A percentile compares a stretch with the other conserved stretches of the same genome.
phyloP scores from a whole-genome alignment of 208 protist species.

The Lotmaria passim region DNA sequence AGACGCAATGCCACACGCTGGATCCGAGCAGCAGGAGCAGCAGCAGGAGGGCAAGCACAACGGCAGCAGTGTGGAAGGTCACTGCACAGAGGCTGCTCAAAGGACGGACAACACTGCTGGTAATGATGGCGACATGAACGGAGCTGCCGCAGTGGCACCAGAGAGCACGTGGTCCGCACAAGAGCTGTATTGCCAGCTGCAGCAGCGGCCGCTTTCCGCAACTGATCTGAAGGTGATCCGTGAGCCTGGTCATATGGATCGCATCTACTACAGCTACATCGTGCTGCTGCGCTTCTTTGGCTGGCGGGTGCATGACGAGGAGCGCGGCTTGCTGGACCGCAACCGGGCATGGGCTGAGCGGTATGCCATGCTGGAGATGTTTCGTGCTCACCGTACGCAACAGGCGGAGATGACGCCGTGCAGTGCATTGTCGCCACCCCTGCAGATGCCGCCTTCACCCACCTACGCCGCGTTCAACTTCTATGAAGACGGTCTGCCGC shows the following conservation, averaged over 20 bases:
- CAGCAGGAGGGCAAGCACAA: neutral
- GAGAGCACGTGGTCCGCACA: slow-evolving; percentile 14
- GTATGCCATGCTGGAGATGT: slow-evolving; percentile 48
- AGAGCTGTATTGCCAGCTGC: slow-evolving; percentile 12
- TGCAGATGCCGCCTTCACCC: neutral
- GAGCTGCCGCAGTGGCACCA: neutral
- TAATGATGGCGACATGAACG: neutral
- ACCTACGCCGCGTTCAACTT: slow-evolving; percentile 49
- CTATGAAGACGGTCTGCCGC: slow-evolving; percentile 58
- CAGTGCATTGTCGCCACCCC: neutral
- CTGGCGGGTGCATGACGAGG: slow-evolving; percentile 84
- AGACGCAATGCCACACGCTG: too few species aligned
- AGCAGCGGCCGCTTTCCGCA: slow-evolving; percentile 19
- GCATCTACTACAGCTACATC: slow-evolving; percentile 89
- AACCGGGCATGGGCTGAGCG: slow-evolving; percentile 67
- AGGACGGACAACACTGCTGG: too few species aligned
- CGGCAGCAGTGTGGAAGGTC: too few species aligned
- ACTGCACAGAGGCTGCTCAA: too few species aligned
- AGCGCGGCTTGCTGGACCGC: slow-evolving; percentile 83
- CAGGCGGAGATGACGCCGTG: too few species aligned
- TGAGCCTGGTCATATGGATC: slow-evolving; percentile 71
- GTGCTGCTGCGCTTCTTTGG: slow-evolving; percentile 88
- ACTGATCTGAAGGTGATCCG: slow-evolving; percentile 50
- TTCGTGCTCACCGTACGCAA: neutral
- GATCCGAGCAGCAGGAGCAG: too few species aligned